Percentiles rank a stretch among this genome's conserved stretches.
Conservation (phyloP, 306 rosid genomes). For the Quercus alba region DNA sequence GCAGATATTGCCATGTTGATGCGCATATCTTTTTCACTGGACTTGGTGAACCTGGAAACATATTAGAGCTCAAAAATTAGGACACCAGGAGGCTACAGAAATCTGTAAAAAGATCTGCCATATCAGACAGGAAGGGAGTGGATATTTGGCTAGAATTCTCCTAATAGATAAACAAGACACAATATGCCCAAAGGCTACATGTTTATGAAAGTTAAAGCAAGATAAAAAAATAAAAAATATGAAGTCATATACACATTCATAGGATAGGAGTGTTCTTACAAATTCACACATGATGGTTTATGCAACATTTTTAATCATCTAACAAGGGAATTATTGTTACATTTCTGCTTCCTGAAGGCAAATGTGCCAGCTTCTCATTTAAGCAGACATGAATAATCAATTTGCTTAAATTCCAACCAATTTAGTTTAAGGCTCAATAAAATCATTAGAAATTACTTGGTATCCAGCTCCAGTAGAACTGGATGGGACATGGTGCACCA, state of each 20-base stretch:
- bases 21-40: constrained; percentile 63
- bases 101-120: not conserved
- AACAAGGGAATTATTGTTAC: constrained; percentile 7
- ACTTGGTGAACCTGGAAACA: constrained; percentile 78
- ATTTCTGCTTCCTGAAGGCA: constrained; percentile 16
- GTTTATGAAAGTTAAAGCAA: not conserved
- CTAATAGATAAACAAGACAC: not conserved
- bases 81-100: constrained; percentile 11
- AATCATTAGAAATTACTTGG: not conserved
- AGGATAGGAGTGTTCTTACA: not conserved
- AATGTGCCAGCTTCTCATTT: not conserved
- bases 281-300: not conserved
- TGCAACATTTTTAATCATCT: not conserved
- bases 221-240: constrained; percentile 4
- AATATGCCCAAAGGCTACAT: not conserved
- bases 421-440: not conserved
- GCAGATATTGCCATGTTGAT: constrained; percentile 90
- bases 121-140: not conserved
- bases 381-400: constrained; percentile 16
- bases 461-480: not conserved
- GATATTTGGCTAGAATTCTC: not conserved
- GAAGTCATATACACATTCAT: not conserved
- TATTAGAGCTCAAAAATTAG: constrained; percentile 24
- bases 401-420: constrained; percentile 6
- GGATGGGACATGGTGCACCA: not conserved